Percentiles rank a stretch among this genome's conserved stretches.
Conservation (phyloP, 352 stramenopile genomes). For the Peronospora destructor region DNA sequence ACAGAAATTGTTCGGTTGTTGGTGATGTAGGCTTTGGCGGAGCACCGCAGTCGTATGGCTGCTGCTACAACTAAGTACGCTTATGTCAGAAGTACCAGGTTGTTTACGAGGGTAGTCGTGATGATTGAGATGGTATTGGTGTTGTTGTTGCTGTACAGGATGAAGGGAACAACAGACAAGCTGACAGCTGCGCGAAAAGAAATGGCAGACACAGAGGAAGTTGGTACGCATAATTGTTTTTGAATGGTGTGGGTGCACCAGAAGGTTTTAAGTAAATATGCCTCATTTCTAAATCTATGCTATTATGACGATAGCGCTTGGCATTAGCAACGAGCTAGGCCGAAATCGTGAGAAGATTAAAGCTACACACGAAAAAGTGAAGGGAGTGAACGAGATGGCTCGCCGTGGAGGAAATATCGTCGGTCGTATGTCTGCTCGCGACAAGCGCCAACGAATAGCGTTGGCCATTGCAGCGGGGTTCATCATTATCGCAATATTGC, state of each 20-base stretch:
- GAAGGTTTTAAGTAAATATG: background rate
- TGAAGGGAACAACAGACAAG: slow-evolving; percentile 80
- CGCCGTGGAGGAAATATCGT: slow-evolving; percentile 76
- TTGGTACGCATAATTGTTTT: slow-evolving; percentile 38
- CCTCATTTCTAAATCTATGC: slow-evolving; percentile 1
- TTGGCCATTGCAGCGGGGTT: slow-evolving; percentile 67
- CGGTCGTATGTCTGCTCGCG: slow-evolving; percentile 73
- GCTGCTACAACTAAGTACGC: slow-evolving; percentile 73
- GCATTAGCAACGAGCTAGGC: slow-evolving; percentile 74
- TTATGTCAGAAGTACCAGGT: background rate
- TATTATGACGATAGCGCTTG: slow-evolving; percentile 36
- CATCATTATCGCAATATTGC: slow-evolving; percentile 74
- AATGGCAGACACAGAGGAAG: slow-evolving; percentile 81
- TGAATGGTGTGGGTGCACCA: background rate
- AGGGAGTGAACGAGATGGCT: slow-evolving; percentile 81
- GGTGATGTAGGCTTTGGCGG: slow-evolving; percentile 41
- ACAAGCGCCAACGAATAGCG: slow-evolving; percentile 74
- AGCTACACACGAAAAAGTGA: slow-evolving; percentile 76
- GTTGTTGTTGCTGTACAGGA: slow-evolving; percentile 29
- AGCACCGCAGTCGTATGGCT: slow-evolving; percentile 74
- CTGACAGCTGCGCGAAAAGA: slow-evolving; percentile 72
- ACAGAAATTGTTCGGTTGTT: slow-evolving; percentile 2
- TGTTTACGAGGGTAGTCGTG: background rate
- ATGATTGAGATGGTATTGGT: background rate
- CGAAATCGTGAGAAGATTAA: slow-evolving; percentile 85